phyloP scores from a whole-genome alignment of 2,329 filamentous ascomycete species.

The Grosmannia huntii region DNA sequence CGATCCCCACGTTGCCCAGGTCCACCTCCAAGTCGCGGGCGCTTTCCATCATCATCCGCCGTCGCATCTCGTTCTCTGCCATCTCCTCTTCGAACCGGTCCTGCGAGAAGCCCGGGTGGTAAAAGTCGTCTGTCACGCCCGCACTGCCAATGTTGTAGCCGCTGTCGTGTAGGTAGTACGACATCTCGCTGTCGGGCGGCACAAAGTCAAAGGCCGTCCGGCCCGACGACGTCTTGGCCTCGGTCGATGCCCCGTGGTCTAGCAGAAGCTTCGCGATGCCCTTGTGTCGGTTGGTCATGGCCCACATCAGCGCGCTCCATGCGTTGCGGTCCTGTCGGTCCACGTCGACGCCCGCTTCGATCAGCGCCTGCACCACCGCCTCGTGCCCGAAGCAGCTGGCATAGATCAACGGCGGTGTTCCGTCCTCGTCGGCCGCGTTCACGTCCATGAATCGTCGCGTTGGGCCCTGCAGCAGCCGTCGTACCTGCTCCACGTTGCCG shows the following conservation, averaged over 20 bases:
- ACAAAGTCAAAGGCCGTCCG: slow-evolving; percentile 94
- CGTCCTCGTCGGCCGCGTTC: slow-evolving; percentile 82
- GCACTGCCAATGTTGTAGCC: slow-evolving; percentile 80
- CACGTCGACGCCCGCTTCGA: slow-evolving; percentile 76
- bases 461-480: slow-evolving; percentile 60
- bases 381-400: slow-evolving; percentile 97
- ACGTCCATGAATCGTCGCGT: slow-evolving; percentile 69
- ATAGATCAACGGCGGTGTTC: slow-evolving; percentile 92
- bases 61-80: slow-evolving; percentile 88
- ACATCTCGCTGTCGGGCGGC: slow-evolving; percentile 89
- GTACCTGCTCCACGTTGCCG: slow-evolving; percentile 73
- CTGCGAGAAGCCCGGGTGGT: slow-evolving; percentile 81
- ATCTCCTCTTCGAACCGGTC: slow-evolving; percentile 95
- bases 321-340: slow-evolving; percentile 92
- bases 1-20: slow-evolving; percentile 85
- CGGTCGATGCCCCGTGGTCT: slow-evolving; percentile 88
- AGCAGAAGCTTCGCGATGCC: slow-evolving; percentile 85
- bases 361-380: slow-evolving; percentile 68
- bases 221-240: slow-evolving; percentile 87
- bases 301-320: slow-evolving; percentile 99
- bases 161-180: slow-evolving; percentile 86
- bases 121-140: slow-evolving; percentile 80
- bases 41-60: slow-evolving; percentile 98
- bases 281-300: slow-evolving; percentile 97
- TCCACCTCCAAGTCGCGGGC: slow-evolving; percentile 95